A percentile compares a stretch with the other conserved stretches of the same genome.
Conservation (phyloP, 2,329 filamentous ascomycete species). For the Acrocalymma vagum region DNA sequence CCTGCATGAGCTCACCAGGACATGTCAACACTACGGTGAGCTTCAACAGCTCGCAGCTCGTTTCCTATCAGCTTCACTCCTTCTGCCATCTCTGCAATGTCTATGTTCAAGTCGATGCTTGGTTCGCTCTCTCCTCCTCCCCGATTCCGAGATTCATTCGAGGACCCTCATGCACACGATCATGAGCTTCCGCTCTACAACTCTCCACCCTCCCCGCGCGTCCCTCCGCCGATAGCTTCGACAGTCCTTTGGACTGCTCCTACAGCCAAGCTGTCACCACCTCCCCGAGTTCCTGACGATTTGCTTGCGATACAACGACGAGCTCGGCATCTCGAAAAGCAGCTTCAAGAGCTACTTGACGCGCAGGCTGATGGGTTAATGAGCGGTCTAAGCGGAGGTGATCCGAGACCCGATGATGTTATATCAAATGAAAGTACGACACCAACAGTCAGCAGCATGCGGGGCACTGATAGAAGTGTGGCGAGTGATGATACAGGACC, state of each 20-base stretch:
- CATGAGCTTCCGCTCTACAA: constrained; percentile 45
- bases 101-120: constrained; percentile 45
- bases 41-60: constrained; percentile 7
- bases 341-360: constrained; percentile 67
- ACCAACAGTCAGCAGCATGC: constrained; percentile 54
- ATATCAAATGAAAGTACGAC: constrained; percentile 60
- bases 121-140: constrained; percentile 44
- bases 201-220: constrained; percentile 40
- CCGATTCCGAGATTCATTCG: constrained; percentile 43
- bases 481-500: constrained; percentile 25
- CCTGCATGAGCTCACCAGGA: constrained; percentile 29
- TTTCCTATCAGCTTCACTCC: neutral
- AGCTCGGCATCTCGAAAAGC: constrained; percentile 63
- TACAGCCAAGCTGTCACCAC: constrained; percentile 30
- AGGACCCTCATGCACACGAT: constrained; percentile 43
- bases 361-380: constrained; percentile 67
- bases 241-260: constrained; percentile 43
- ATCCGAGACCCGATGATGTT: constrained; percentile 48
- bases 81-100: constrained; percentile 28
- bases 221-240: constrained; percentile 43
- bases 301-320: constrained; percentile 61
- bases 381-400: constrained; percentile 53
- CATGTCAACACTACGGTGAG: constrained; percentile 11
- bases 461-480: constrained; percentile 35
- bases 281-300: constrained; percentile 45